These are phyloP conservation scores for Mycena citricolor DNA, from an alignment of 1,284 basidiomycete species.

Conservation along the genomic window DNA sequence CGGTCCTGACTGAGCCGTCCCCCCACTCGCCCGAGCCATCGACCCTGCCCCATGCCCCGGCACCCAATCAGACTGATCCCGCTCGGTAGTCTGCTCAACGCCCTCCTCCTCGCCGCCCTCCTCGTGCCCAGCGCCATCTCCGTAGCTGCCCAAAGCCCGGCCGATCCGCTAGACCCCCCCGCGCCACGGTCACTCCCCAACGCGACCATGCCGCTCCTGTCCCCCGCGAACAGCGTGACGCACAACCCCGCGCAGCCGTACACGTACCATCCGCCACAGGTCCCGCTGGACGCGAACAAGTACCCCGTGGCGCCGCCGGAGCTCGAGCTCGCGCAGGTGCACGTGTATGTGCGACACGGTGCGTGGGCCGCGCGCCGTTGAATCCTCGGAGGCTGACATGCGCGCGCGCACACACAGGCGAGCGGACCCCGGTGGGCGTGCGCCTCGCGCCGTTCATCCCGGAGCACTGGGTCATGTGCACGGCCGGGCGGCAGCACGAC, in stretches of 20 bases:
- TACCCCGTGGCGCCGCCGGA: constrained; percentile 60
- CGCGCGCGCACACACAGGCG: constrained; percentile 42
- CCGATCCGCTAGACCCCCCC: constrained; percentile 7
- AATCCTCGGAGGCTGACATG: not conserved
- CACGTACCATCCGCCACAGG: constrained; percentile 35
- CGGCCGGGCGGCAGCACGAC: constrained; percentile 52
- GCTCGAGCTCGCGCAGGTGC: constrained; percentile 67
- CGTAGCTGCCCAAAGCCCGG: constrained; percentile 12
- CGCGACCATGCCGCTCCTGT: too few species aligned
- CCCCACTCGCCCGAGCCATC: too few species aligned
- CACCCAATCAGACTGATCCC: too few species aligned
- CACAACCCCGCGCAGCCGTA: constrained; percentile 16
- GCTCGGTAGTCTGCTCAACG: too few species aligned
- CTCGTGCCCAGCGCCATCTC: constrained; percentile 3
- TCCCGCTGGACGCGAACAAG: constrained; percentile 55
- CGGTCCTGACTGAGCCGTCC: too few species aligned
- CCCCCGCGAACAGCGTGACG: constrained; percentile 7
- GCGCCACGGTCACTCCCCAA: constrained; percentile 5
- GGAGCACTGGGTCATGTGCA: constrained; percentile 70
- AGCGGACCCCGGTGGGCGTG: constrained; percentile 70
- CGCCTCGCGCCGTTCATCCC: constrained; percentile 67
- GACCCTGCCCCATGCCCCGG: too few species aligned
- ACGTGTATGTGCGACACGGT: constrained; percentile 76
- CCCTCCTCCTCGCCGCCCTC: too few species aligned
- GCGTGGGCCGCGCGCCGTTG: not conserved